Percentiles rank a stretch among this genome's conserved stretches.
Evolutionary conservation across 441 rosid species (phyloP).

Genomic region (Bruguiera hainesii): DNA sequence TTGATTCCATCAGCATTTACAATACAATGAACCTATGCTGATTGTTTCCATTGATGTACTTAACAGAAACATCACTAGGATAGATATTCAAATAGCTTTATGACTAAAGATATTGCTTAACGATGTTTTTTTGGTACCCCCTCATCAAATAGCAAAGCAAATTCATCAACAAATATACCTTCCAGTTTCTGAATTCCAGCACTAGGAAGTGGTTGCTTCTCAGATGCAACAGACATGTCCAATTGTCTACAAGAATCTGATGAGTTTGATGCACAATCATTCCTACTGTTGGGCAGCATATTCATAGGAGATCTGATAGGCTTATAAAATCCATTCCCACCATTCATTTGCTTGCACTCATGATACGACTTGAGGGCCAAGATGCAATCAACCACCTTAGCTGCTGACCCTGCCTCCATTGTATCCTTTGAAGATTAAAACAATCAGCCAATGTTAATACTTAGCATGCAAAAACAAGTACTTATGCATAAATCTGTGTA

Average conservation of each 20-base stretch:
- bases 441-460: background rate
- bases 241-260: constrained; percentile 56
- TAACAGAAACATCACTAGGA: background rate
- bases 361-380: constrained; percentile 68
- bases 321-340: constrained; percentile 56
- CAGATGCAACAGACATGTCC: constrained; percentile 46
- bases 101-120: background rate
- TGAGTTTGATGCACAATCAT: constrained; percentile 26
- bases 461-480: background rate
- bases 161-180: constrained; percentile 32
- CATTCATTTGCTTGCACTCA: constrained; percentile 55
- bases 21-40: background rate
- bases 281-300: constrained; percentile 44
- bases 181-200: constrained; percentile 40
- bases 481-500: background rate
- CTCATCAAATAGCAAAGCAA: background rate
- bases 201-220: constrained; percentile 29
- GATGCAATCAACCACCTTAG: constrained; percentile 82
- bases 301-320: constrained; percentile 57
- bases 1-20: background rate
- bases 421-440: constrained; percentile 45
- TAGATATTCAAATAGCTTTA: background rate
- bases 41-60: background rate
- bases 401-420: constrained; percentile 71
- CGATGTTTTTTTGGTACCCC: background rate